These are phyloP conservation scores for Phalaenopsis hybrid DNA, from an alignment of 116 monocot genomes.

Conservation along the genomic window DNA sequence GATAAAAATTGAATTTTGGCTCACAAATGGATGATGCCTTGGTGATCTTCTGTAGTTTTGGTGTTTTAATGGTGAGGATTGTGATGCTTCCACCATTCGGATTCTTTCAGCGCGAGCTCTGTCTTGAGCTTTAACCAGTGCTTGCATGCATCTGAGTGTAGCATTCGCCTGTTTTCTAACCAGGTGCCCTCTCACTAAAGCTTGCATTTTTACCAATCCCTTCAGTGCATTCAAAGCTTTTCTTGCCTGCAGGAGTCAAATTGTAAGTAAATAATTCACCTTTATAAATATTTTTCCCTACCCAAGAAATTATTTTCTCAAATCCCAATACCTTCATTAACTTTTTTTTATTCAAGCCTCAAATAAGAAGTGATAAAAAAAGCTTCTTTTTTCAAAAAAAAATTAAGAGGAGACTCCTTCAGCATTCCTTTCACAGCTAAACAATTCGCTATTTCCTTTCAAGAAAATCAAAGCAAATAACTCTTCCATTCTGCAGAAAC, in stretches of 20 bases:
- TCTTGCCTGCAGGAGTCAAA: constrained; percentile 46
- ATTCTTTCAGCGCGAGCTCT: constrained; percentile 44
- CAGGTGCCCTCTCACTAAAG: constrained; percentile 73
- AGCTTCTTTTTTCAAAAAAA: too few species aligned
- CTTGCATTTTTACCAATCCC: constrained; percentile 84
- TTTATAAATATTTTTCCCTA: too few species aligned
- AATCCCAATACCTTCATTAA: too few species aligned
- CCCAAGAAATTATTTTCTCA: too few species aligned
- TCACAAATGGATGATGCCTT: constrained; percentile 51
- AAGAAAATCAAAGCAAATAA: too few species aligned
- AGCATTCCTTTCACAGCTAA: too few species aligned
- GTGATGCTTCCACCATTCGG: constrained; percentile 35
- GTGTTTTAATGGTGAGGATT: constrained; percentile 12
- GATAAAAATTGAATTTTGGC: neutral
- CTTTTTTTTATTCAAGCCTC: too few species aligned
- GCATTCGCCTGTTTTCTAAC: constrained; percentile 75
- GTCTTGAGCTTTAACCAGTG: constrained; percentile 60
- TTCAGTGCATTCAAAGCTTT: constrained; percentile 69
- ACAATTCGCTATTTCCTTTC: too few species aligned
- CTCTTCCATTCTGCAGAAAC: too few species aligned
- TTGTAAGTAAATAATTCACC: neutral
- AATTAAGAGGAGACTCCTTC: too few species aligned
- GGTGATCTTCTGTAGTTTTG: constrained; percentile 35
- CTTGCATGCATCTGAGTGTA: constrained; percentile 84
- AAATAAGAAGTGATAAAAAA: too few species aligned